Percentiles rank a stretch among this genome's conserved stretches.
Evolutionary conservation across 176 grass and related monocot genomes (phyloP).

Genomic region (Cenchrus purpureus): DNA sequence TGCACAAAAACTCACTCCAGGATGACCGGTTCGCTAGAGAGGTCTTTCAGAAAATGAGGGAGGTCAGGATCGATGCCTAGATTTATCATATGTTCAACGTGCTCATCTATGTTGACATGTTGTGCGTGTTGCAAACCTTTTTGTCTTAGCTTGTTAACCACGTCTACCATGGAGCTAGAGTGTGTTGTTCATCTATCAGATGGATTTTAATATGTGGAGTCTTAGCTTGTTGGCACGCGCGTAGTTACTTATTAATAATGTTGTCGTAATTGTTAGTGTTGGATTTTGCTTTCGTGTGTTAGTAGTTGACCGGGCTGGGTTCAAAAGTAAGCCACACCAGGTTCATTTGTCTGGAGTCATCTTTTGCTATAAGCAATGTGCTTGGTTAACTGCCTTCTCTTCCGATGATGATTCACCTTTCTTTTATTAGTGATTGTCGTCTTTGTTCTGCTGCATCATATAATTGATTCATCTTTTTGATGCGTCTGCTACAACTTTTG

Average conservation of each 20-base stretch:
- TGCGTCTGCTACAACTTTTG: not conserved
- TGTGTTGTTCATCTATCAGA: not conserved
- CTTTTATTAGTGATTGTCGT: not conserved
- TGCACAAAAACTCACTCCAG: not conserved
- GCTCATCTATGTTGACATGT: too few species aligned
- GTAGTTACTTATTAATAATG: not conserved
- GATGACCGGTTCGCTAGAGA: slow-evolving; percentile 2
- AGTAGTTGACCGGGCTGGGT: not conserved
- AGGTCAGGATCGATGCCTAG: not conserved
- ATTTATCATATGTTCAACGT: too few species aligned
- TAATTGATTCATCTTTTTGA: not conserved
- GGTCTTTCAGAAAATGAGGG: not conserved
- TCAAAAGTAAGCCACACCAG: too few species aligned
- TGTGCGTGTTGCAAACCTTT: not conserved
- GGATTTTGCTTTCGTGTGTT: not conserved
- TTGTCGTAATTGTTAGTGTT: not conserved
- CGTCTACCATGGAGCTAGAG: not conserved
- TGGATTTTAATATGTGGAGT: not conserved
- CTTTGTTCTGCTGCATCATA: not conserved
- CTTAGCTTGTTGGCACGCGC: not conserved
- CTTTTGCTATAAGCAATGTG: not conserved
- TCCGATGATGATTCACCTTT: not conserved
- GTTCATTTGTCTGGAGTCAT: not conserved
- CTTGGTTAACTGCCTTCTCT: not conserved
- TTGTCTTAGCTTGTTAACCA: not conserved